Percentiles rank a stretch among this genome's conserved stretches.
phyloP scores from a whole-genome alignment of 306 rosid species.

The Quercus suber region DNA sequence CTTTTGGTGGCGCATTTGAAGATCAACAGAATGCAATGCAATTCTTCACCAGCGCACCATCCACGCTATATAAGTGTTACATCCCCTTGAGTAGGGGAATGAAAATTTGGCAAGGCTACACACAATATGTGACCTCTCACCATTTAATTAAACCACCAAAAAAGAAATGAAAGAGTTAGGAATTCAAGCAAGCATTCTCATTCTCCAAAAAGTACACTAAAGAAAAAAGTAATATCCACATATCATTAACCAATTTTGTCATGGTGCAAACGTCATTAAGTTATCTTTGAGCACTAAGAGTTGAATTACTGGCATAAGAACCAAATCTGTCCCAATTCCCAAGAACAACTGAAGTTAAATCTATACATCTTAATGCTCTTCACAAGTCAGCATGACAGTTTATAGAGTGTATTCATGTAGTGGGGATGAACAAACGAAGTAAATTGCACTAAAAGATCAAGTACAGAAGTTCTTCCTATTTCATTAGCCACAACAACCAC shows the following conservation, averaged over 20 bases:
- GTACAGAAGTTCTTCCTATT: constrained; percentile 17
- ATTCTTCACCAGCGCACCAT: no score
- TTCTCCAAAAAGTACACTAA: no score
- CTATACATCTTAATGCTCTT: constrained; percentile 51
- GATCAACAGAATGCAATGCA: no score
- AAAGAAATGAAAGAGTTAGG: no score
- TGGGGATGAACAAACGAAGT: constrained; percentile 19
- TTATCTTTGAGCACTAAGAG: background rate
- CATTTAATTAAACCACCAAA: no score
- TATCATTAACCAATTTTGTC: background rate
- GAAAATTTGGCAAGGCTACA: no score
- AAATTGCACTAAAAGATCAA: constrained; percentile 22
- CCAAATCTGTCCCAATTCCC: constrained; percentile 30
- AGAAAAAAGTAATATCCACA: no score
- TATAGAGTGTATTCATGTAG: constrained; percentile 23
- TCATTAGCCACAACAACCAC: constrained; percentile 77
- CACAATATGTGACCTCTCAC: no score
- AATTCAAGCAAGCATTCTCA: no score
- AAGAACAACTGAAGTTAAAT: constrained; percentile 28
- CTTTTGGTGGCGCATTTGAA: no score
- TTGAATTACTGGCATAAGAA: background rate
- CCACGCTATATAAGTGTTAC: no score
- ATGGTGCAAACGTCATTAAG: constrained; percentile 2
- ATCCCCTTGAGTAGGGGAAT: no score
- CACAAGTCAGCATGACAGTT: constrained; percentile 26